phyloP scores from a whole-genome alignment of 495 filamentous ascomycete genomes.

The Xylaria castorea region DNA sequence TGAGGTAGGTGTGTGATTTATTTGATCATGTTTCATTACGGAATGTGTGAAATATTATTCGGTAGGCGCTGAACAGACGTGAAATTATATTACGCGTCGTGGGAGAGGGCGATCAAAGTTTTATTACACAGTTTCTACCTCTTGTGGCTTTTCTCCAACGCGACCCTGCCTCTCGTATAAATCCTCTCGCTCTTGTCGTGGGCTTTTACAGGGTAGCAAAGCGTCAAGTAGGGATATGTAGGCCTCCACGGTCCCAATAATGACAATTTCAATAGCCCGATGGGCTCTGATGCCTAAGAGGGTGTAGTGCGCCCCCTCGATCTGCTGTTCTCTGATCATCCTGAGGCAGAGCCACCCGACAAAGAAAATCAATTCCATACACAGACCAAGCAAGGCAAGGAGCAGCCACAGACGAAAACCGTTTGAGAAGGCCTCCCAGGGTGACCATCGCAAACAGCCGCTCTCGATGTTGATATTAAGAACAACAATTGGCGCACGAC shows the following conservation, averaged over 20 bases:
- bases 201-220: not conserved
- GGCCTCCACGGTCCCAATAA: not conserved
- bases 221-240: not conserved
- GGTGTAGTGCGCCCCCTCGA: not conserved
- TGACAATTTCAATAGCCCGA: slow-evolving; percentile 5
- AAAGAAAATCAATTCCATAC: slow-evolving; percentile 1
- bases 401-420: slow-evolving; percentile 2
- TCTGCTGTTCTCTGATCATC: slow-evolving; percentile 8
- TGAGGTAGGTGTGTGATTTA: not conserved
- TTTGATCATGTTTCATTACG: not conserved
- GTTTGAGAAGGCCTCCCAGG: not conserved
- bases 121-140: not conserved
- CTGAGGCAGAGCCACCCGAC: slow-evolving; percentile 4
- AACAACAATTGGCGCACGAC: too few relatives aligned
- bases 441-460: slow-evolving; percentile 1
- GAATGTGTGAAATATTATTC: too few relatives aligned
- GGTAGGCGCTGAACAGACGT: too few relatives aligned
- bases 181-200: not conserved
- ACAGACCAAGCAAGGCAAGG: not conserved
- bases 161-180: not conserved
- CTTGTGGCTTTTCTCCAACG: not conserved
- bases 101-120: not conserved
- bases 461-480: too few relatives aligned
- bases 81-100: not conserved
- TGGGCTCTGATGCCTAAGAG: slow-evolving; percentile 1